Percentiles rank a stretch among this genome's conserved stretches.
Conservation (phyloP, 208 protist genomes). For the Trypanosoma theileri region DNA sequence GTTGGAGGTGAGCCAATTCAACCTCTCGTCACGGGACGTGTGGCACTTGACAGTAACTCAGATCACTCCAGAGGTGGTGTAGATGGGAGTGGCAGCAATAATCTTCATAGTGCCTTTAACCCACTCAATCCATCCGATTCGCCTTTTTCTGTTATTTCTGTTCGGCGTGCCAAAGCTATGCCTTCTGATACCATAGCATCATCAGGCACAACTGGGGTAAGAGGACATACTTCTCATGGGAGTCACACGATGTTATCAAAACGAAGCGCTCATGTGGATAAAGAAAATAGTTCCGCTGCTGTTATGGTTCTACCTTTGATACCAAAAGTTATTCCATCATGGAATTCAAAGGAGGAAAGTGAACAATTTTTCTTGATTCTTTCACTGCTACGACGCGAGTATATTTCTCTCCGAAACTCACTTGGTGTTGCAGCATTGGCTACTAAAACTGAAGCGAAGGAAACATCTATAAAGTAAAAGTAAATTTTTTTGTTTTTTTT, state of each 20-base stretch:
- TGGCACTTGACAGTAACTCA: slow-evolving; percentile 8
- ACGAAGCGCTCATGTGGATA: slow-evolving; percentile 5
- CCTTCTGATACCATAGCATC: slow-evolving; percentile 3
- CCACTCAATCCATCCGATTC: slow-evolving; percentile 17
- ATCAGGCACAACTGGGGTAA: slow-evolving; percentile 2
- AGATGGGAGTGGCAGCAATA: background rate
- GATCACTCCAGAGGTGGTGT: slow-evolving; percentile 17
- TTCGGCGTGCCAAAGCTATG: slow-evolving; percentile 29
- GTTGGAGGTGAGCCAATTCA: slow-evolving; percentile 73
- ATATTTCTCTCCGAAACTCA: slow-evolving; percentile 14
- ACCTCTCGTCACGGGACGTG: slow-evolving; percentile 17
- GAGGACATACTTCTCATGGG: slow-evolving; percentile 5
- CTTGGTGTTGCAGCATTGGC: background rate
- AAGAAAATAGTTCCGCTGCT: background rate
- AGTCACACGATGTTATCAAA: slow-evolving; percentile 1
- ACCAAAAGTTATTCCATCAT: slow-evolving; percentile 68
- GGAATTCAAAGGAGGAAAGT: slow-evolving; percentile 56
- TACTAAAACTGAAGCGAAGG: background rate
- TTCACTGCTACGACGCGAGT: slow-evolving; percentile 37
- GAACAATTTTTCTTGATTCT: slow-evolving; percentile 65
- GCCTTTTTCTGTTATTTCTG: slow-evolving; percentile 49
- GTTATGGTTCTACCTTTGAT: slow-evolving; percentile 17
- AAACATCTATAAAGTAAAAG: background rate
- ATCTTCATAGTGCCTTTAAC: background rate
- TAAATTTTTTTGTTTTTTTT: background rate